These are phyloP conservation scores for Xylariaceae sp. DNA, from an alignment of 2,329 filamentous ascomycete genomes.

Conservation along the genomic window DNA sequence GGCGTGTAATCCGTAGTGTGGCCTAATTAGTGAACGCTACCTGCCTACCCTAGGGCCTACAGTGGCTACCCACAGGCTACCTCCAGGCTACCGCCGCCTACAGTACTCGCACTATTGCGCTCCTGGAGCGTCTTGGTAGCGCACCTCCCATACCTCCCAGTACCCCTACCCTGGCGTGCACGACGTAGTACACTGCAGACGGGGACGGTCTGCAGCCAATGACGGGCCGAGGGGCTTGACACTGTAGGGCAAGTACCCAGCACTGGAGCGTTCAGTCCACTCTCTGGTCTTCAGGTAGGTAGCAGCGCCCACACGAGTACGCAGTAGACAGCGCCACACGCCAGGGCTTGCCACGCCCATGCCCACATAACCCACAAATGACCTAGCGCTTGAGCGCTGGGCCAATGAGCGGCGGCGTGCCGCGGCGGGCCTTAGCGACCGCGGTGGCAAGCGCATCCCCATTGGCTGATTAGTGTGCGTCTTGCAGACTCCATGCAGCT, in stretches of 20 bases:
- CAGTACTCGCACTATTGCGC: background rate
- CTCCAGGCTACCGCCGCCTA: background rate
- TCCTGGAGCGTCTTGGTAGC: background rate
- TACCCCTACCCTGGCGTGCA: background rate
- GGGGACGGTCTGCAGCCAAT: conserved; percentile 10
- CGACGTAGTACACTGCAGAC: background rate
- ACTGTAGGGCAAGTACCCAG: conserved; percentile 12
- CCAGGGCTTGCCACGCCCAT: conserved; percentile 17
- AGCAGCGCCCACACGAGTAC: background rate
- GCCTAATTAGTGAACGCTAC: background rate
- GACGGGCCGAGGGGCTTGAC: background rate
- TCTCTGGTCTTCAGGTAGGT: background rate
- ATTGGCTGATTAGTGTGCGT: conserved; percentile 16
- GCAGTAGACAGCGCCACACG: conserved; percentile 19
- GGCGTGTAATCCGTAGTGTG: no score
- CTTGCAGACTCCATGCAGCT: conserved; percentile 15
- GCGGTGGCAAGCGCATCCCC: conserved; percentile 13
- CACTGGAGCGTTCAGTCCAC: background rate
- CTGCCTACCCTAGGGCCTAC: no score
- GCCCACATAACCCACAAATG: conserved; percentile 14
- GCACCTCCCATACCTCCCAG: no score
- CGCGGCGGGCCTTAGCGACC: conserved; percentile 2
- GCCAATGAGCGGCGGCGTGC: conserved; percentile 10
- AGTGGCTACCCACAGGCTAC: no score
- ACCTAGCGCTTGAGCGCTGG: conserved; percentile 16